phyloP scores from a whole-genome alignment of 495 filamentous ascomycete genomes.

The Penicillium macrosclerotiorum region DNA sequence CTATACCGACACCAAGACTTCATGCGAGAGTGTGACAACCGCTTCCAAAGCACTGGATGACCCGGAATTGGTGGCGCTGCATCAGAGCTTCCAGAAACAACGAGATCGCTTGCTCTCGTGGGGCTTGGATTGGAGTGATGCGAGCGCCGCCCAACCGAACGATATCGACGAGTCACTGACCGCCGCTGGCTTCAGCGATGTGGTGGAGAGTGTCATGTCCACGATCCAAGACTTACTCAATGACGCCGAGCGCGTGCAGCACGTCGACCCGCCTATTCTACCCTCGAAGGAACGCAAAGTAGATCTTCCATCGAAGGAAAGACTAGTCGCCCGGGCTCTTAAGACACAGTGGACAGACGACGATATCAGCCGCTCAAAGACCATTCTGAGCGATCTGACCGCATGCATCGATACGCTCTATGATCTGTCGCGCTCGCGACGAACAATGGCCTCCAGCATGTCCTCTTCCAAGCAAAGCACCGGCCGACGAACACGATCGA shows the following conservation, averaged over 20 bases:
- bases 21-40: conserved; percentile 77
- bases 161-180: conserved; percentile 83
- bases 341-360: conserved; percentile 51
- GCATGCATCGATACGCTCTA: conserved; percentile 87
- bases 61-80: conserved; percentile 53
- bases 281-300: conserved; percentile 38
- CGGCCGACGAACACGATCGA: conserved; percentile 27
- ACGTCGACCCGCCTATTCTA: conserved; percentile 43
- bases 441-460: conserved; percentile 46
- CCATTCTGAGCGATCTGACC: conserved; percentile 74
- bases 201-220: conserved; percentile 84
- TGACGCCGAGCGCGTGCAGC: conserved; percentile 79
- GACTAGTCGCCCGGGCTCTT: conserved; percentile 29
- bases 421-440: conserved; percentile 75
- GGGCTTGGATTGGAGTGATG: conserved; percentile 89
- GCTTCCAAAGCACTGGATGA: conserved; percentile 58
- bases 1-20: conserved; percentile 89
- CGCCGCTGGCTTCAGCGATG: conserved; percentile 79
- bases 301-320: conserved; percentile 36
- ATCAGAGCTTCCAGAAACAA: conserved; percentile 57
- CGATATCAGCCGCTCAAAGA: conserved; percentile 47
- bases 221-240: conserved; percentile 85
- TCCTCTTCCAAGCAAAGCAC: conserved; percentile 30
- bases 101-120: conserved; percentile 72
- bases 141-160: conserved; percentile 61